Evolutionary conservation across 2,329 filamentous ascomycete genomes (phyloP), one percentile per base, ranked within the genome.

Genomic region (Alternaria metachromatica): DNA sequence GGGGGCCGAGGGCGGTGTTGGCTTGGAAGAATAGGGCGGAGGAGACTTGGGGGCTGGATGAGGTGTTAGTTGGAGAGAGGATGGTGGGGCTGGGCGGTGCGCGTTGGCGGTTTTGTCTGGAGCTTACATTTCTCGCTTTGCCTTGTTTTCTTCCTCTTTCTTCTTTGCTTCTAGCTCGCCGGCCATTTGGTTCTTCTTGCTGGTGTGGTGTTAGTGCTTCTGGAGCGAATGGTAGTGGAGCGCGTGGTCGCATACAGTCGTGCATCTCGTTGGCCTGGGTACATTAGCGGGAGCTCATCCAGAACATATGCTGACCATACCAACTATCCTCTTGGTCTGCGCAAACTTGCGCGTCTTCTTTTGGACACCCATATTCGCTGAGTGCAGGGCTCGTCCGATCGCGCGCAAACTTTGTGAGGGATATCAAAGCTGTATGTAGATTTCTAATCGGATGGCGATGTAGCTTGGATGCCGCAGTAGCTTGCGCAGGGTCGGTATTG

Each of bases 281-380:
- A 21, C 26, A 44, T 73, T 57, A 71, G 64, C 43, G 26, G n/a
- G 15, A 10, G 58, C 41, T 10, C 15, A 48, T 30, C 4, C 11
- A 26, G 37, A n/a, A 2, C 9, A 15, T 23, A 33, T 9, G 20
- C 6, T 13, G 33, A 13, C 25, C 70, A 33, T 63, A 77, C 92
- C 90, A 72, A 97, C 94, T 57, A 97, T 84, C 72, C 93, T 87
- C 84, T 97, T 96, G 77, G 94, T 89, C 82, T 75, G 70, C 63
- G 89, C 95, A 80, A 97, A 98, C 84, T 97, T 97, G 84, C 94
- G 90, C 57, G 93, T 97, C 80, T 90, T 93, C 85, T 97, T 97
- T 67, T 90, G 88, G 72, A 94, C 88, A 82, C 94, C 94, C 95
- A 97, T 97, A 37, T 65, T 80, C 72, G 70, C 60, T 64, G 28